phyloP scores from a whole-genome alignment of 176 grass and related monocot species.

The Saccharum spontaneum region DNA sequence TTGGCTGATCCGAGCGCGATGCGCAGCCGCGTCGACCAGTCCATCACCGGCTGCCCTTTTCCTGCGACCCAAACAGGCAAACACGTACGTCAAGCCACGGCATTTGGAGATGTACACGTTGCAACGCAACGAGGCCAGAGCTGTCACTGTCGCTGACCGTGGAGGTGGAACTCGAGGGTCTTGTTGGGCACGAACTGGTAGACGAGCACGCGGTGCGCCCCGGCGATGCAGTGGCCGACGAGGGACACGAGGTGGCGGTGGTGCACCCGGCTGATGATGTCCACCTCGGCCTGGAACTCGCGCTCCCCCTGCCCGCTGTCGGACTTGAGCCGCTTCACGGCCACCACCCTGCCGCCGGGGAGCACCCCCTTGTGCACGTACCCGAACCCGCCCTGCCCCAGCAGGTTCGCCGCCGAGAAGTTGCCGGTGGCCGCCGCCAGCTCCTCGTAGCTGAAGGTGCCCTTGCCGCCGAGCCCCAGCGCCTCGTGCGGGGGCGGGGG shows the following conservation, averaged over 20 bases:
- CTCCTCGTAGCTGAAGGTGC: slow-evolving; percentile 70
- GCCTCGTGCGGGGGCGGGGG: slow-evolving; percentile 33
- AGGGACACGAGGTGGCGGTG: slow-evolving; percentile 68
- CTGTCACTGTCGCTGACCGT: slow-evolving; percentile 28
- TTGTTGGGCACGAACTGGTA: slow-evolving; percentile 65
- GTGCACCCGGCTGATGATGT: slow-evolving; percentile 66
- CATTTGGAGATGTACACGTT: background rate
- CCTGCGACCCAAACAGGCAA: slow-evolving; percentile 23
- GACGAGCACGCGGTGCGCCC: slow-evolving; percentile 45
- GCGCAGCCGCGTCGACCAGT: slow-evolving; percentile 70
- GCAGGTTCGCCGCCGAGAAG: slow-evolving; percentile 60
- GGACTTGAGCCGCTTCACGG: slow-evolving; percentile 38
- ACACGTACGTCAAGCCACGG: background rate
- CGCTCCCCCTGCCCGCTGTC: slow-evolving; percentile 55
- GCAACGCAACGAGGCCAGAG: no score
- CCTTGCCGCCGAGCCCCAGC: slow-evolving; percentile 43
- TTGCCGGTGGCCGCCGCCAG: slow-evolving; percentile 49
- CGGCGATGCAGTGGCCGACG: slow-evolving; percentile 64
- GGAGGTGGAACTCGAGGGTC: slow-evolving; percentile 63
- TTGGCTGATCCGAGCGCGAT: slow-evolving; percentile 78
- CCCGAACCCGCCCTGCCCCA: slow-evolving; percentile 81
- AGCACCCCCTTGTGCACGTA: slow-evolving; percentile 78
- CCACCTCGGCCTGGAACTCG: slow-evolving; percentile 70
- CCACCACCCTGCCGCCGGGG: slow-evolving; percentile 48
- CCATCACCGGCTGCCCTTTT: slow-evolving; percentile 59